Conservation (phyloP, 352 stramenopile genomes). For the Phytophthora cactorum region DNA sequence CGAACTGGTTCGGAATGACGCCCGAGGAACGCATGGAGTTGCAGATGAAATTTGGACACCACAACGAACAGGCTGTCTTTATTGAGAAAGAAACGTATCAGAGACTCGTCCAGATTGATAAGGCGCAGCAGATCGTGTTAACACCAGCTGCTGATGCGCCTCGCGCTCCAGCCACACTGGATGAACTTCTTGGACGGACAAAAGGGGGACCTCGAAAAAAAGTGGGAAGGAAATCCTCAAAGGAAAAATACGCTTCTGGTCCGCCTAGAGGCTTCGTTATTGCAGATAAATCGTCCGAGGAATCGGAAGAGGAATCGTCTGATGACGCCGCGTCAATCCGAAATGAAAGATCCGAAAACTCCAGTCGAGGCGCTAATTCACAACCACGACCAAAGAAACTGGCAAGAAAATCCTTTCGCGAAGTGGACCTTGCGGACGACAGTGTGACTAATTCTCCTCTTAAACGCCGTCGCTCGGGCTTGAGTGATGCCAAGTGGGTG, state of each 20-base stretch:
- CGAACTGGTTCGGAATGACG: slow-evolving; percentile 49
- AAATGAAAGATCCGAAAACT: slow-evolving; percentile 23
- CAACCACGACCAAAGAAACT: slow-evolving; percentile 9
- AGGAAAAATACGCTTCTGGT: slow-evolving; percentile 20
- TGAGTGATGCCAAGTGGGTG: slow-evolving; percentile 43
- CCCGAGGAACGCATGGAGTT: slow-evolving; percentile 40
- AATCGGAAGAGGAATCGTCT: slow-evolving; percentile 16
- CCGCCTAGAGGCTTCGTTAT: slow-evolving; percentile 22
- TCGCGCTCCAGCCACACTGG: slow-evolving; percentile 24
- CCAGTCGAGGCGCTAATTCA: slow-evolving; percentile 20
- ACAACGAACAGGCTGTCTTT: slow-evolving; percentile 40
- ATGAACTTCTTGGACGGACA: slow-evolving; percentile 28
- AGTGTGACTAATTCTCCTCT: slow-evolving; percentile 1
- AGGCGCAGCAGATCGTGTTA: slow-evolving; percentile 25
- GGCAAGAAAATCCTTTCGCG: slow-evolving; percentile 19
- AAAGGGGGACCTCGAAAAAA: slow-evolving; percentile 22
- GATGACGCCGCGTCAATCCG: slow-evolving; percentile 12
- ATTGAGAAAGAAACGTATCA: slow-evolving; percentile 43
- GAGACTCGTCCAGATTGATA: slow-evolving; percentile 38
- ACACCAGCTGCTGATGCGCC: slow-evolving; percentile 25
- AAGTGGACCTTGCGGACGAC: slow-evolving; percentile 11
- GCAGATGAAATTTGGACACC: slow-evolving; percentile 40
- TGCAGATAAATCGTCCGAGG: slow-evolving; percentile 23
- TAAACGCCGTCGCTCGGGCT: slow-evolving; percentile 28
- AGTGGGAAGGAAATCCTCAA: slow-evolving; percentile 10